Base-by-base conservation (phyloP, 441 rosid species). In the Pelargonium fulgidum region DNA sequence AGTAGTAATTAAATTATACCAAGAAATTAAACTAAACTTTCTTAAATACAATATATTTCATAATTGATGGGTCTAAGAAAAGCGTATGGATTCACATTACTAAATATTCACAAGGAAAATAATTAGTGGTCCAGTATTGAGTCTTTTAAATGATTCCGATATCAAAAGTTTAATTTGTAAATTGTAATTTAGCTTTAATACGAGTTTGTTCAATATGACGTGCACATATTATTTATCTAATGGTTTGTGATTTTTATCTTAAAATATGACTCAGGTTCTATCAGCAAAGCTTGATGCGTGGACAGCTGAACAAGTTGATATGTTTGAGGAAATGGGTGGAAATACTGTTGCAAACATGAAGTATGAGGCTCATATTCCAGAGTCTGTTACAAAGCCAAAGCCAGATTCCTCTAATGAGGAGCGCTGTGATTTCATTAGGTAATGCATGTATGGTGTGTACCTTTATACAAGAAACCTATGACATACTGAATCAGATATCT, bases 281-380 rank as follows among this genome's bases (percentile, higher is more conserved):
- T 94, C 99, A 5, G 84, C 89, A 72, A 94, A 92, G 75, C 86
- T 94, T 71, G 97, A 94, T 74, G 92, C 90, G 24, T 94, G 99
- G 99, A 88, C 96, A 14, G 90, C 90, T 52, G 97, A 94, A 64
- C 97, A 94, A 82, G 97, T 94, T 16, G 81, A 84, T 52, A 48
- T 42, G 72, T 75, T 94, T 41, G 75, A 75, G 22, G 87, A 79
- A 14, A 64, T 82, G 75, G 99, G 99, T 63, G 99, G 99, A 48
- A 94, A 94, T 78, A 68, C 39, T 33, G 81, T 65, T 42, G 96
- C 81, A 67, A 94, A 90, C 84, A 72, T 68, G 77, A 94, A 87
- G 73, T 90, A 72, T 65, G 97, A 94, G 82, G 96, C 97, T 70
- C 80, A 72, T 72, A 70, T 89, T 72, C 88, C 93, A 1, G 85